These are phyloP conservation scores for Lactarius tabidus DNA, from an alignment of 768 basidiomycete species.

Conservation along the genomic window DNA sequence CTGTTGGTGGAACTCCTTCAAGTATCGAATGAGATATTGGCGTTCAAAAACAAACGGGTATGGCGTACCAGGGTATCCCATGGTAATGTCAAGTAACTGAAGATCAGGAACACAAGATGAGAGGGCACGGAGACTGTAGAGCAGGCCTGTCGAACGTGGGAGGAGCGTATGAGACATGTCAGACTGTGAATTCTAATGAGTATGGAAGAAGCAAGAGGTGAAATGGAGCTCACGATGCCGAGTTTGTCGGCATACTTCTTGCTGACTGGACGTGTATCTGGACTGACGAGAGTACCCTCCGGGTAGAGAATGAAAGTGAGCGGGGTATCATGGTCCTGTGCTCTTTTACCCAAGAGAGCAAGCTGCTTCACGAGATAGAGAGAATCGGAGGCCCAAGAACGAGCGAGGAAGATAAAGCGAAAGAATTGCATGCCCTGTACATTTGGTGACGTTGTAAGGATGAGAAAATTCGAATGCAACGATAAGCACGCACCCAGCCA, in stretches of 20 bases:
- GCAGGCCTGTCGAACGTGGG: constrained; percentile 89
- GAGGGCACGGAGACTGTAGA: constrained; percentile 78
- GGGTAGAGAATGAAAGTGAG: constrained; percentile 88
- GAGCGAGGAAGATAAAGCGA: constrained; percentile 87
- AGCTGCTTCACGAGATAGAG: constrained; percentile 61
- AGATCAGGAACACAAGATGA: constrained; percentile 72
- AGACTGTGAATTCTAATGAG: constrained; percentile 41
- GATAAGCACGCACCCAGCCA: constrained; percentile 64
- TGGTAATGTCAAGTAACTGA: constrained; percentile 84
- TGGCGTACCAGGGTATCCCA: constrained; percentile 78
- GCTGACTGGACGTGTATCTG: constrained; percentile 79
- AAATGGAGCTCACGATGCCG: constrained; percentile 64
- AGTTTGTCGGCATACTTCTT: constrained; percentile 85
- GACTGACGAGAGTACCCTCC: constrained; percentile 91
- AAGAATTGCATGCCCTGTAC: constrained; percentile 88
- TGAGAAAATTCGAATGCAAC: neutral
- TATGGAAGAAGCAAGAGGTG: neutral
- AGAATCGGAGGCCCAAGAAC: constrained; percentile 87
- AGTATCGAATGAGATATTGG: constrained; percentile 6
- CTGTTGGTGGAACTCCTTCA: constrained; percentile 68
- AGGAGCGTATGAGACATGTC: constrained; percentile 81
- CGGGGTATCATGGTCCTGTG: constrained; percentile 64
- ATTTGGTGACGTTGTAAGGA: neutral
- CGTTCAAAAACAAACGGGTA: neutral
- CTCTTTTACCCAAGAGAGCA: constrained; percentile 61